These are phyloP conservation scores for Fusarium sp. DNA, from an alignment of 2,329 filamentous ascomycete species.

Conservation along the genomic window DNA sequence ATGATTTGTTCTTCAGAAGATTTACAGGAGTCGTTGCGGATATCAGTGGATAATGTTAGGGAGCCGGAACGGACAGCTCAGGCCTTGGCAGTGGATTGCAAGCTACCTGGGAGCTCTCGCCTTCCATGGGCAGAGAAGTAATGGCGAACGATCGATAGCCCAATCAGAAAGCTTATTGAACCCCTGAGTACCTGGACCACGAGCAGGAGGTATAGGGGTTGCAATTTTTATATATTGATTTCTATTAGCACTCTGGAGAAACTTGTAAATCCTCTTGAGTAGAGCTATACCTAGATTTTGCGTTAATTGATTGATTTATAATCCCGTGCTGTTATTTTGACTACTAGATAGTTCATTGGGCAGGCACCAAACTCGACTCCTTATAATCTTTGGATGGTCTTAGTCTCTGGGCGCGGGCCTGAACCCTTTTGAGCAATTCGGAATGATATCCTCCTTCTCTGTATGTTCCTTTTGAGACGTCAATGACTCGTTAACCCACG, in stretches of 20 bases:
- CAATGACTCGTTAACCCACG: not conserved
- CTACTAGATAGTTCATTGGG: not conserved
- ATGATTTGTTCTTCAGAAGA: conserved; percentile 14
- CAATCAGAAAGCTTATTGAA: conserved; percentile 15
- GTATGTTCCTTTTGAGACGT: conserved; percentile 17
- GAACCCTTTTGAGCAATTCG: conserved; percentile 27
- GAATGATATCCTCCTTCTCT: conserved; percentile 16
- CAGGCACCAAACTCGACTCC: not conserved
- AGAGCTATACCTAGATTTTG: too few relatives aligned
- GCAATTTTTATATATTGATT: not conserved
- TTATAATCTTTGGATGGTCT: conserved; percentile 8
- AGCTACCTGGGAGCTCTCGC: conserved; percentile 4
- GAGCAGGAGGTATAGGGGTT: not conserved
- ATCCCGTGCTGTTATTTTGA: not conserved
- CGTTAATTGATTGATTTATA: not conserved
- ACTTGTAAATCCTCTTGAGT: not conserved
- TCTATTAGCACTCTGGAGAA: not conserved
- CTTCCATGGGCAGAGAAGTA: not conserved
- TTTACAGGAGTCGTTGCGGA: conserved; percentile 37
- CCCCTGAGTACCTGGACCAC: conserved; percentile 18
- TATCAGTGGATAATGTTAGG: conserved; percentile 31
- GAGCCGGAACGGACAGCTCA: conserved; percentile 10
- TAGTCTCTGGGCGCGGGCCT: not conserved
- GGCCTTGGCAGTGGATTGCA: not conserved
- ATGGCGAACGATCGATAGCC: not conserved